Conservation (phyloP, 495 filamentous ascomycete genomes). For the Daldinia grandis region DNA sequence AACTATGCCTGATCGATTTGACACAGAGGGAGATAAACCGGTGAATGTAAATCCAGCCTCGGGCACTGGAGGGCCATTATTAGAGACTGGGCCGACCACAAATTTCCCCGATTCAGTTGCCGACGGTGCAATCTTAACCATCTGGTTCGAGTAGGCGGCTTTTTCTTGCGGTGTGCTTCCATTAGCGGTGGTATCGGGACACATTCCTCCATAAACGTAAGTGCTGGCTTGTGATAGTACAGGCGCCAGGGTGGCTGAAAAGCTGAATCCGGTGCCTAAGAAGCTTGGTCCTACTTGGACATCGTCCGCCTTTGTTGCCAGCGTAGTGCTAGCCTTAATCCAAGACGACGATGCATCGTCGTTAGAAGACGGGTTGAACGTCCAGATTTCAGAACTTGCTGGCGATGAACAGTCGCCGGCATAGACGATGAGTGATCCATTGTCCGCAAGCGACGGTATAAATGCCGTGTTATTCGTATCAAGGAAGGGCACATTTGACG, state of each 20-base stretch:
- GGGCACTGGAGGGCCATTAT: slow-evolving; percentile 66
- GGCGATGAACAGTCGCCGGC: slow-evolving; percentile 70
- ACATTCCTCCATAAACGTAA: slow-evolving; percentile 91
- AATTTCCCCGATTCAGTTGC: slow-evolving; percentile 34
- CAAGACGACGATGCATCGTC: slow-evolving; percentile 36
- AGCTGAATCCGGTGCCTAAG: slow-evolving; percentile 72
- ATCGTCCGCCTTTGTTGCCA: slow-evolving; percentile 31
- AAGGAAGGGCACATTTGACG: slow-evolving; percentile 72
- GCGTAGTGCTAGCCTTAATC: slow-evolving; percentile 40
- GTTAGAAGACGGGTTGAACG: slow-evolving; percentile 41
- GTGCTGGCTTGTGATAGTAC: slow-evolving; percentile 56
- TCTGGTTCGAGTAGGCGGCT: slow-evolving; percentile 79
- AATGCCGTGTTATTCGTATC: slow-evolving; percentile 59
- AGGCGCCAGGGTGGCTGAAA: slow-evolving; percentile 66
- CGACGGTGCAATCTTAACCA: slow-evolving; percentile 67
- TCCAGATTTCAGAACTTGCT: slow-evolving; percentile 50
- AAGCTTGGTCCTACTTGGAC: slow-evolving; percentile 66
- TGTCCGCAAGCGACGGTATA: slow-evolving; percentile 67
- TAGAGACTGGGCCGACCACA: slow-evolving; percentile 37
- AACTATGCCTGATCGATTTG: slow-evolving; percentile 65
- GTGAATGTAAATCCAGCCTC: slow-evolving; percentile 91
- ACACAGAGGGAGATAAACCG: slow-evolving; percentile 62
- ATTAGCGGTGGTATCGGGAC: slow-evolving; percentile 63
- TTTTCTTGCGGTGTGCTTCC: slow-evolving; percentile 63
- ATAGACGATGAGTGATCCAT: slow-evolving; percentile 74